Base-by-base conservation (phyloP, 2,329 filamentous ascomycete genomes). In the Monosporascus cannonballus region DNA sequence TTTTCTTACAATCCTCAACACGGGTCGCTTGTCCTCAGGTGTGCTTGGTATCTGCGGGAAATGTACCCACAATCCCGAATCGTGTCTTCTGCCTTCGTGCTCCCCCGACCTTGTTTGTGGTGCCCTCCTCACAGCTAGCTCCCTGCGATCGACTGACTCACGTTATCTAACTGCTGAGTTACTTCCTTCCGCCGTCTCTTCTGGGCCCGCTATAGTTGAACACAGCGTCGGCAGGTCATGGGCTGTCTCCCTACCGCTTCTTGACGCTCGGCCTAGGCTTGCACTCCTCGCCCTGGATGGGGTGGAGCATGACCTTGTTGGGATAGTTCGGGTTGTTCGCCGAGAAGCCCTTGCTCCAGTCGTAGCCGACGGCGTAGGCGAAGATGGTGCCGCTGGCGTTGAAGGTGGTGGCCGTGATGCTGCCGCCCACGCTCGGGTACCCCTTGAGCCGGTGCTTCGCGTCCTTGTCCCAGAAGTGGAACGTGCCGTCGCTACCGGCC, bases 311-410 rank as follows among this genome's bases (percentile, higher is more conserved):
- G 50, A 94, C 85, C 75, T 94, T 94, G 70, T 83, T 88, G 8
- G 88, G 83, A 55, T 84, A 84, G 59, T 79, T 80, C 53, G 84
- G 84, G 25, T 77, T 94, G 73, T 97, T 97, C 60, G 78, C 83
- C 59, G 88, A 83, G 74, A 93, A 96, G 17, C 94, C 94, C 77
- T 99, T 97, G 74, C 88, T 91, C 94, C 94, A 99, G 74, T 99
- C 94, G 70, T 99, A 99, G 68, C 90, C 91, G 47, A 96, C 83
- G 25, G 92, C 90, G 63, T 94, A 94, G 17, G 89, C 89, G 67
- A 94, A 94, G 64, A 93, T 90, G 66, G 73, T 86, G 50, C 94
- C 94, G 53, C 79, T 87, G 63, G 85, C 83, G 75, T 92, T 96
- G 78, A 99, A 99, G n/a, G 84, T 89, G 2, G 92, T 96, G 24